Evolutionary conservation across 495 filamentous ascomycete genomes (phyloP).

Genomic region (Haplographium delicatum): DNA sequence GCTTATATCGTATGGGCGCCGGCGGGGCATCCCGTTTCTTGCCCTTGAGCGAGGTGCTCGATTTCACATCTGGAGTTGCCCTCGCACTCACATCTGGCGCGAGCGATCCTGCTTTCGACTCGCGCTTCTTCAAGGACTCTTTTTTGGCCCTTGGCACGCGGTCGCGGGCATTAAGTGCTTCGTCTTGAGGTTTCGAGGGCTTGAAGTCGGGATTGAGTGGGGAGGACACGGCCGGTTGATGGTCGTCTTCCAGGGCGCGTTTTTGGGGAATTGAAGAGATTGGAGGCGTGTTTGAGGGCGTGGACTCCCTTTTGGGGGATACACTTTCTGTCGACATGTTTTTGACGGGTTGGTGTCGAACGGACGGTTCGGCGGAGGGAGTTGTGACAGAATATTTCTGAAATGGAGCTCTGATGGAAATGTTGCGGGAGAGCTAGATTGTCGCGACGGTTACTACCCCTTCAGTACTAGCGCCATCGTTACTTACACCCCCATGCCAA

Average conservation of each 20-base stretch:
- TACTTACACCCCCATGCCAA: too few relatives aligned
- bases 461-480: too few relatives aligned
- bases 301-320: slow-evolving; percentile 18
- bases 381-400: neutral
- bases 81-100: slow-evolving; percentile 40
- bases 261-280: slow-evolving; percentile 53
- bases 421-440: too few relatives aligned
- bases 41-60: slow-evolving; percentile 32
- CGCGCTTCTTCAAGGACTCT: slow-evolving; percentile 71
- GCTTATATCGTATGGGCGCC: slow-evolving; percentile 50
- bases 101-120: slow-evolving; percentile 51
- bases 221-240: slow-evolving; percentile 53
- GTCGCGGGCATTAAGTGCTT: slow-evolving; percentile 32
- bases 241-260: slow-evolving; percentile 45
- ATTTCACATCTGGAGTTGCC: slow-evolving; percentile 46
- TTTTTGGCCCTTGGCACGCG: slow-evolving; percentile 54
- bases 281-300: slow-evolving; percentile 15
- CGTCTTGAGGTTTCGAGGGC: slow-evolving; percentile 14
- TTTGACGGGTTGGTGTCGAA: neutral
- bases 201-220: slow-evolving; percentile 56
- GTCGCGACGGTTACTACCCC: too few relatives aligned
- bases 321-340: slow-evolving; percentile 16
- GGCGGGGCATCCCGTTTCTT: slow-evolving; percentile 36
- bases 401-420: too few relatives aligned
- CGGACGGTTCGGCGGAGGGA: neutral